Conservation (phyloP, 129 eudicot genomes). For the Scalesia atractyloides region DNA sequence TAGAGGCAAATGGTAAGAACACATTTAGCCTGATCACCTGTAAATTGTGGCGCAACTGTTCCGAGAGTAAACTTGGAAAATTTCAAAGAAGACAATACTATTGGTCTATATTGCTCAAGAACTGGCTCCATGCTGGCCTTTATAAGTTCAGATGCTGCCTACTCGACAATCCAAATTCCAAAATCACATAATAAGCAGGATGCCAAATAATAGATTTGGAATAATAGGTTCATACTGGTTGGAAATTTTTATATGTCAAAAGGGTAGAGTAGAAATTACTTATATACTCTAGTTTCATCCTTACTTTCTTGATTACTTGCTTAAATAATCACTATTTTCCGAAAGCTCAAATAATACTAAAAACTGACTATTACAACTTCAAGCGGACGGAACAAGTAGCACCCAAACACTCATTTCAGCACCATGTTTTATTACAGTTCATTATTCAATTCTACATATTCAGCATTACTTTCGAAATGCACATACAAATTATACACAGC, state of each 20-base stretch:
- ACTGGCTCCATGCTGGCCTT: conserved; percentile 88
- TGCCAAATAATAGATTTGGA: background rate
- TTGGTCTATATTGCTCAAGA: conserved; percentile 85
- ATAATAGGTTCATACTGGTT: background rate
- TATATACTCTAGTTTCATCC: background rate
- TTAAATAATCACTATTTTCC: conserved; percentile 9
- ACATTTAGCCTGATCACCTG: conserved; percentile 52
- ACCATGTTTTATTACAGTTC: background rate
- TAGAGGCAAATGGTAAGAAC: background rate
- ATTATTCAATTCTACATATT: background rate
- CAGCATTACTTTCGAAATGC: background rate
- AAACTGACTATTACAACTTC: background rate
- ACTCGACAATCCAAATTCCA: conserved; percentile 28
- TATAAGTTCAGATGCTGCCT: conserved; percentile 97
- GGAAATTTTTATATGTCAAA: background rate
- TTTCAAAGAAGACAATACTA: conserved; percentile 67
- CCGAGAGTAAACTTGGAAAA: conserved; percentile 94
- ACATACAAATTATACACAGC: background rate
- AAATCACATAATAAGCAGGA: conserved; percentile 21
- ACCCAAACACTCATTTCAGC: conserved; percentile 3
- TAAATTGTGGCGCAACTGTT: conserved; percentile 91
- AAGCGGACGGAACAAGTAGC: background rate
- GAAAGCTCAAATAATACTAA: background rate
- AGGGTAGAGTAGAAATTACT: conserved; percentile 10
- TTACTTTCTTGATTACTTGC: background rate